Conservation (phyloP, 1,139 yeast species). For the Williopsis jadinii region DNA sequence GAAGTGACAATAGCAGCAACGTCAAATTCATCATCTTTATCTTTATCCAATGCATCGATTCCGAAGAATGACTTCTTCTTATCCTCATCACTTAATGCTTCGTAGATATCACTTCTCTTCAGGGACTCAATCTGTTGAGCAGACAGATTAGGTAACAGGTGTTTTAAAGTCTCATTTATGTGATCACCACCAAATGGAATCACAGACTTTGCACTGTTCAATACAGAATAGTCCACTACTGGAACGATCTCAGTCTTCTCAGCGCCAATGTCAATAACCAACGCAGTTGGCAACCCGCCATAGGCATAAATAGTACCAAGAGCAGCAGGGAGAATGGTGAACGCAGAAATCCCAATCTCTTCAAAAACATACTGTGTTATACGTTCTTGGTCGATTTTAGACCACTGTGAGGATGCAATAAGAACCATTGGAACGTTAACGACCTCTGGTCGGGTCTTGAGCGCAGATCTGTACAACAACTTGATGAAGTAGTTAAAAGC, state of each 20-base stretch:
- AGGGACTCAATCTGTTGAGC: conserved; percentile 61
- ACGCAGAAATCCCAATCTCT: conserved; percentile 62
- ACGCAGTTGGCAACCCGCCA: conserved; percentile 50
- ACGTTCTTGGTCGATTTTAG: conserved; percentile 56
- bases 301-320: conserved; percentile 73
- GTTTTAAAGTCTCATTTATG: conserved; percentile 48
- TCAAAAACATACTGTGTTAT: conserved; percentile 76
- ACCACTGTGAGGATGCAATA: conserved; percentile 63
- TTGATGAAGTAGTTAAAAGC: conserved; percentile 69
- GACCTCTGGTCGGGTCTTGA: conserved; percentile 43
- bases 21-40: conserved; percentile 57
- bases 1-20: conserved; percentile 87
- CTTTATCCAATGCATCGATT: conserved; percentile 31
- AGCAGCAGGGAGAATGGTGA: conserved; percentile 62
- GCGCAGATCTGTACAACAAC: conserved; percentile 49
- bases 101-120: conserved; percentile 70
- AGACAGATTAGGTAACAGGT: conserved; percentile 51
- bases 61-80: conserved; percentile 55
- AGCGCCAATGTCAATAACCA: conserved; percentile 78
- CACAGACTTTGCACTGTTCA: conserved; percentile 46
- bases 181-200: conserved; percentile 54
- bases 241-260: conserved; percentile 74
- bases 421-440: conserved; percentile 48
- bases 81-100: conserved; percentile 63
- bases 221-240: conserved; percentile 60